Evolutionary conservation across 2,329 filamentous ascomycete genomes (phyloP), one percentile per base, ranked within the genome.

Genomic region (Fusarium illudens): DNA sequence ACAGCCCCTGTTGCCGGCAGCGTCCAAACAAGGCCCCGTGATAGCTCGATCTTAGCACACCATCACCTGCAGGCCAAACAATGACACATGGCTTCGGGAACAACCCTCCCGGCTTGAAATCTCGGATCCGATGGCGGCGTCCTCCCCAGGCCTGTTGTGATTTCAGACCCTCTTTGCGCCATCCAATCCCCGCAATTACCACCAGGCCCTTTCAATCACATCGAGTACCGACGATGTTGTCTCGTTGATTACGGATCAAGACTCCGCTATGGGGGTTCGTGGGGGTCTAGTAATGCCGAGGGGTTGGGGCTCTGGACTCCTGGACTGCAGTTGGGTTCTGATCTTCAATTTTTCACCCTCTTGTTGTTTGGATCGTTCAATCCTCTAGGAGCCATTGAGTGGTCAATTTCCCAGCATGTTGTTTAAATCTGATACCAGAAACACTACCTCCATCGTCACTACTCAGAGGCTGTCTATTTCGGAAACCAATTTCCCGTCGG

Each of bases 131-230:
- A 58, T 58, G 44, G 17, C 55, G 44, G 55, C 44, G 25, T 44
- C 17, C 19, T 49, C 25, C 25, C 13, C 3, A 3, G 12, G 19
- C 33, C 20, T 58, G 30, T 58, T 36, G 44, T 36, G 36, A 51
- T 58, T 42, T 30, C 30, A 37, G 55, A 51, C 55, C 55, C 55
- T 51, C 44, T 58, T 58, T 58, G 44, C 55, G 55, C 33, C 44
- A 58, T 51, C n/a, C 15, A 13, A 39, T 36, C 46, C 55, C 55
- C 54, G 54, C 54, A 57, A 37, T 37, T 49, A 22, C 19, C 32
- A 49, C n/a, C 32, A 20, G 25, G n/a, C 17, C 22, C 49, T 52
- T 13, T 52, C 44, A 57, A 57, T 37, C 53, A 56, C 32, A 13
- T 34, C 30, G 29, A 48, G 32, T 57, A 22, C 15, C 33, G n/a